Evolutionary conservation across 2,329 filamentous ascomycete genomes (phyloP), one percentile per base, ranked within the genome.

Genomic region (Aspergillus sp.): DNA sequence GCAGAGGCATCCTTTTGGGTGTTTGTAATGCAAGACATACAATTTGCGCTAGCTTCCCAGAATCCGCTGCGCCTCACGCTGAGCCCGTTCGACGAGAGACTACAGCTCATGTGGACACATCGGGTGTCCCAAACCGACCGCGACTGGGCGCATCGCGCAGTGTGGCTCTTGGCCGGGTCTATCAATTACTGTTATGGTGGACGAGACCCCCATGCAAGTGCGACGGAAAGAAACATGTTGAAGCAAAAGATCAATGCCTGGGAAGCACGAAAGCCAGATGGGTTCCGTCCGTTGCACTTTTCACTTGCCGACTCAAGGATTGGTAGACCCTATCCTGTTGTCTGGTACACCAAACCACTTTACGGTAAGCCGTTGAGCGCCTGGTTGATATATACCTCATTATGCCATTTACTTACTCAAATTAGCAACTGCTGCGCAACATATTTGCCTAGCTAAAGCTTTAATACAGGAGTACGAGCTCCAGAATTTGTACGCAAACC

Each of bases 1-100:
- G 67, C 70, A 1, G 70, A 71, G 19, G 69, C 70, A 22, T 72
- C 71, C 0, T 73, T 73, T 58, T 73, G 71, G 71, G 64, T 70
- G 11, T 73, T 71, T 47, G 70, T 73, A 3, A 69, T 71, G 60
- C 71, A 73, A 51, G 71, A 73, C 54, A 71, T 73, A 19, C 70
- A 73, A 42, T 71, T 70, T 57, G 70, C 70, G 5, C 60, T 73
- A 49, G 68, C 67, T 11, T 69, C 68, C 51, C 69, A 68, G 19
- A 71, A 68, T 56, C 68, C 70, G 40, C 64, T 73, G 11, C 67
- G 71, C 24, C 53, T 73, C 15, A 65, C 66, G 6, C 65, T 72
- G 46, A 67, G 65, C 9, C 68, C 70, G 2, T 72, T 73, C 45
- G 68, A 69, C 48, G 66, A 70, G 40, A 68, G 61, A 11, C 64